A percentile compares a stretch with the other conserved stretches of the same genome.
These are phyloP conservation scores for Pythium oligandrum DNA, from an alignment of 352 stramenopile genomes.

Conservation along the genomic window DNA sequence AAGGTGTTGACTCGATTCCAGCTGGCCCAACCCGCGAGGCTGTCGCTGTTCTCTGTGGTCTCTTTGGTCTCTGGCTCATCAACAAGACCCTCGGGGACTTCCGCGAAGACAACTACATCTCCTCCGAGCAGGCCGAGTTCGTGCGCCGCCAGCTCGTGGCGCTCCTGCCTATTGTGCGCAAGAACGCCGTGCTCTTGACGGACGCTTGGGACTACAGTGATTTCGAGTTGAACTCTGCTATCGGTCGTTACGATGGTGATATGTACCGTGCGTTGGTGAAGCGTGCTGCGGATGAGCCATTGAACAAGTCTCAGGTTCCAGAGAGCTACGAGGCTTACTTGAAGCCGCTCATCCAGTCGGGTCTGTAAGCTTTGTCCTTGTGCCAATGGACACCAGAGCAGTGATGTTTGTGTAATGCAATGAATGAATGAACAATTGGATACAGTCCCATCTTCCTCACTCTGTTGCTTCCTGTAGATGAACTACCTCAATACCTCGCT, in stretches of 20 bases:
- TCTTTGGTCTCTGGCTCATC: slow-evolving; percentile 48
- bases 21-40: slow-evolving; percentile 23
- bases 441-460: too few relatives aligned
- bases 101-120: slow-evolving; percentile 51
- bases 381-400: too few relatives aligned
- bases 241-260: slow-evolving; percentile 67
- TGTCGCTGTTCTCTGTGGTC: slow-evolving; percentile 27
- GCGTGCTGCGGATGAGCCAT: slow-evolving; percentile 39
- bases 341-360: slow-evolving; percentile 26
- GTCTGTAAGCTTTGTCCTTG: slow-evolving; percentile 6
- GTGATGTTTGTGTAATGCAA: too few relatives aligned
- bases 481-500: too few relatives aligned
- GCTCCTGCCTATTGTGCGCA: slow-evolving; percentile 33
- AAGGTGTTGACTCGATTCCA: slow-evolving; percentile 20
- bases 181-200: slow-evolving; percentile 42
- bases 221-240: slow-evolving; percentile 67
- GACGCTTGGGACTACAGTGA: slow-evolving; percentile 40
- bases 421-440: too few relatives aligned
- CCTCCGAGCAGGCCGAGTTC: slow-evolving; percentile 32
- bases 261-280: slow-evolving; percentile 57
- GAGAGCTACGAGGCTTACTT: slow-evolving; percentile 54
- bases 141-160: slow-evolving; percentile 26
- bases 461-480: too few relatives aligned
- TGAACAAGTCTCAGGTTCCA: slow-evolving; percentile 52
- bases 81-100: slow-evolving; percentile 46